A percentile compares a stretch with the other conserved stretches of the same genome.
Evolutionary conservation across 1,284 basidiomycete genomes (phyloP).

Genomic region (Cutaneotrichosporon arboriforme): DNA sequence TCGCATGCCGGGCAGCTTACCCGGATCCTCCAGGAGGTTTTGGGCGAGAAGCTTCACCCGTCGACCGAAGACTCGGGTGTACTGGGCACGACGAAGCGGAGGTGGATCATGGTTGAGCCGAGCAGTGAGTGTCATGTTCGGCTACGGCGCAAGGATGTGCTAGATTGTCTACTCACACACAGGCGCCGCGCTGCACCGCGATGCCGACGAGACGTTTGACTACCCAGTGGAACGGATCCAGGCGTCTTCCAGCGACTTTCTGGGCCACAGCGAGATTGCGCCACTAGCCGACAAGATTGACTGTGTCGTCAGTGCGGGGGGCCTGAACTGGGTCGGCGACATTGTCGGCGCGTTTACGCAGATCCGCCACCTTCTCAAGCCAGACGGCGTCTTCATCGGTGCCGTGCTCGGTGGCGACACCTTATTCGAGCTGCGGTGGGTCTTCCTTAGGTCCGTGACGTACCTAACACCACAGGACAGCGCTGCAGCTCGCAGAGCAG

Average conservation of each 20-base stretch:
- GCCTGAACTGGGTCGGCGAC: conserved; percentile 97
- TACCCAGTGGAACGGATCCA: conserved; percentile 31
- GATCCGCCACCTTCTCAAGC: conserved; percentile 74
- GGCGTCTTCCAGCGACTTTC: conserved; percentile 28
- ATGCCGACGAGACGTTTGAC: conserved; percentile 22
- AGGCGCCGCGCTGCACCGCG: conserved; percentile 59
- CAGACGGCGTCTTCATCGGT: conserved; percentile 91
- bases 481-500: conserved; percentile 87
- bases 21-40: conserved; percentile 68
- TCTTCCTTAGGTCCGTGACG: background rate
- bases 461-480: conserved; percentile 22
- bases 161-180: conserved; percentile 2
- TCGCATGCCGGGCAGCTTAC: conserved; percentile 93
- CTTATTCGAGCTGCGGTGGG: conserved; percentile 84
- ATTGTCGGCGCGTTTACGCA: conserved; percentile 89
- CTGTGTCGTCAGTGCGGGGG: conserved; percentile 83
- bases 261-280: conserved; percentile 50
- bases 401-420: conserved; percentile 96
- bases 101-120: conserved; percentile 69
- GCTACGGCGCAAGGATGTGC: no score
- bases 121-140: conserved; percentile 56
- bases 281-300: conserved; percentile 64
- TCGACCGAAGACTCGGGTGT: conserved; percentile 9
- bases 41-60: conserved; percentile 62
- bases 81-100: conserved; percentile 16